Conservation (phyloP, 495 filamentous ascomycete genomes). For the Penicilliopsis zonata region DNA sequence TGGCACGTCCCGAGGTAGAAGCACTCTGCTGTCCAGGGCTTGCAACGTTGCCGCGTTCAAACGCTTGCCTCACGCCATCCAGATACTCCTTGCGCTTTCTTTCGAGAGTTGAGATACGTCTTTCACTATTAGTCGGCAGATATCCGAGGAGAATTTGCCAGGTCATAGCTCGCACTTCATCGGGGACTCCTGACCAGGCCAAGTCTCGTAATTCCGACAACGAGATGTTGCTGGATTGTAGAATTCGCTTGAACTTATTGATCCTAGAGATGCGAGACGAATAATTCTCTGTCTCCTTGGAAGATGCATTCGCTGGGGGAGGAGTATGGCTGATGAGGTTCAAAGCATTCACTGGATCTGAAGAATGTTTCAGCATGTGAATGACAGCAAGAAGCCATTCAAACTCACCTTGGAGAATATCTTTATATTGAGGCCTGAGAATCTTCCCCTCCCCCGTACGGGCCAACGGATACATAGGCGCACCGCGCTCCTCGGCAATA, state of each 20-base stretch:
- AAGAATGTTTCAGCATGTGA: constrained; percentile 4
- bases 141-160: constrained; percentile 96
- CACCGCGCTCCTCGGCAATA: constrained; percentile 80
- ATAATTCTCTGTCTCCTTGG: constrained; percentile 79
- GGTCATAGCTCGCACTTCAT: constrained; percentile 93
- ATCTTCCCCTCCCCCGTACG: constrained; percentile 90
- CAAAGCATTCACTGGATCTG: constrained; percentile 88
- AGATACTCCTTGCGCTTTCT: constrained; percentile 94
- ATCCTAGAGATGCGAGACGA: constrained; percentile 84
- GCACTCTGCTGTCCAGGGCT: constrained; percentile 20
- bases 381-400: constrained; percentile 2
- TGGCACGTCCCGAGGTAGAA: constrained; percentile 33
- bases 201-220: constrained; percentile 69
- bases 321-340: constrained; percentile 86
- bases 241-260: constrained; percentile 94
- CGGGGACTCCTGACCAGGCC: constrained; percentile 87
- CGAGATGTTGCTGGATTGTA: constrained; percentile 83
- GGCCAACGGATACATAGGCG: constrained; percentile 75
- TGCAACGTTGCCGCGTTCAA: constrained; percentile 53
- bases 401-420: constrained; percentile 70
- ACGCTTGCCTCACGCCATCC: constrained; percentile 89
- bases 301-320: constrained; percentile 57
- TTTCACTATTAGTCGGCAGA: constrained; percentile 84
- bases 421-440: constrained; percentile 91
- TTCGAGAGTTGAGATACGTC: constrained; percentile 81